Percentiles rank a stretch among this genome's conserved stretches.
These are phyloP conservation scores for Diaporthe longicolla DNA, from an alignment of 2,329 filamentous ascomycete species.

Conservation along the genomic window DNA sequence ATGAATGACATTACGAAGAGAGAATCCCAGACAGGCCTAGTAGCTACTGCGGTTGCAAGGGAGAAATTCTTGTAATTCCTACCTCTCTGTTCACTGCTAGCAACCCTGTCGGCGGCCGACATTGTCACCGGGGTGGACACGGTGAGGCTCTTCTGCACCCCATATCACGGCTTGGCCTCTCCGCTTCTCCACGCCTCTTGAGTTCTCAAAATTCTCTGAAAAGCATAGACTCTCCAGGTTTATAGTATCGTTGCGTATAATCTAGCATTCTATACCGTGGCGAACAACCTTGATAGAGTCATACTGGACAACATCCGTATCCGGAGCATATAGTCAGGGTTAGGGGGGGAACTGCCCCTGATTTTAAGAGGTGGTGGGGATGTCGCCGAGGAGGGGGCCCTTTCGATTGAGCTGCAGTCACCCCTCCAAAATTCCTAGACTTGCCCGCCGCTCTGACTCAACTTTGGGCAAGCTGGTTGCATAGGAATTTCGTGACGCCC, in stretches of 20 bases:
- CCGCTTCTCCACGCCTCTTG: neutral
- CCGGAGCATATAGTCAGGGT: neutral
- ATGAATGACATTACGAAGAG: neutral
- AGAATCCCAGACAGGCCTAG: neutral
- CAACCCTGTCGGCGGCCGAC: constrained; percentile 2
- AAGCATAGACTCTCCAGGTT: too few species aligned
- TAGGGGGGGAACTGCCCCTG: neutral
- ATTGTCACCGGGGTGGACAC: neutral
- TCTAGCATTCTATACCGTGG: too few species aligned
- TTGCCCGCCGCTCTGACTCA: constrained; percentile 37
- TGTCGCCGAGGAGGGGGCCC: neutral
- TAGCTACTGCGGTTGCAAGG: neutral
- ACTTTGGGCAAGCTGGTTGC: constrained; percentile 21
- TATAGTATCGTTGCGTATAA: neutral
- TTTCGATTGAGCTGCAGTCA: constrained; percentile 25
- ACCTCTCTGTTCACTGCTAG: neutral
- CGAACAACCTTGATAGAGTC: neutral
- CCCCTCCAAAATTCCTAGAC: constrained; percentile 39
- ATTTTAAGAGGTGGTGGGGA: neutral
- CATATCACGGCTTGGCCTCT: neutral
- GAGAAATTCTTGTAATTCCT: neutral
- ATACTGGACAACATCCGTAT: neutral
- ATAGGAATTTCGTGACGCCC: constrained; percentile 29
- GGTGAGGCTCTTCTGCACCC: neutral
- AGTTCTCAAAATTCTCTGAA: neutral